Evolutionary conservation across 2,329 filamentous ascomycete genomes (phyloP).

Genomic region (Calonectria hawksworthii): DNA sequence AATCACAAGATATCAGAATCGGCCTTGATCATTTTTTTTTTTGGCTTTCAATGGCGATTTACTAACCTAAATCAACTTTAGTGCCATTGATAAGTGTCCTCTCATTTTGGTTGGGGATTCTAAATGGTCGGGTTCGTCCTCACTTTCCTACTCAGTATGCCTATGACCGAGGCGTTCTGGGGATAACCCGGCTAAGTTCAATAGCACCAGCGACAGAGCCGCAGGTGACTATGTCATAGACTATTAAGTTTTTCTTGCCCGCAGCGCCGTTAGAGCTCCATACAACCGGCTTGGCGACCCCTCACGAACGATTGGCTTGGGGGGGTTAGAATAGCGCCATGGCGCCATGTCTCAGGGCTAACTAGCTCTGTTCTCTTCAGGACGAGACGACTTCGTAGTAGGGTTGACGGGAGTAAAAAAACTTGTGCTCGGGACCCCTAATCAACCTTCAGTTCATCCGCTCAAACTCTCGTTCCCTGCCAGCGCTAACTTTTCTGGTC

Average conservation of each 20-base stretch:
- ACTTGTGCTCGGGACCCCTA: background rate
- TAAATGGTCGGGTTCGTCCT: background rate
- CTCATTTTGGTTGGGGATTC: background rate
- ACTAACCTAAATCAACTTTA: background rate
- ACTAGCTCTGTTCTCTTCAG: background rate
- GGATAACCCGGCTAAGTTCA: background rate
- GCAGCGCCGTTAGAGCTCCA: background rate
- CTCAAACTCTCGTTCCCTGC: background rate
- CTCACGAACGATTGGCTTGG: background rate
- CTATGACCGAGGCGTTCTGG: background rate
- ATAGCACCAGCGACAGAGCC: background rate
- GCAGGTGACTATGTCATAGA: background rate
- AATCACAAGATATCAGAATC: background rate
- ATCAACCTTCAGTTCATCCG: background rate
- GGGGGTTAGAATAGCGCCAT: background rate
- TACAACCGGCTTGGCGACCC: background rate
- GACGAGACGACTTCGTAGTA: background rate
- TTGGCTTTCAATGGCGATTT: background rate
- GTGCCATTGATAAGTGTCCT: background rate
- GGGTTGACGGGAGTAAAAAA: background rate
- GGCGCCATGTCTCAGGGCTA: background rate
- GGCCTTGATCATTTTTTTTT: background rate
- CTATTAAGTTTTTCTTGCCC: background rate
- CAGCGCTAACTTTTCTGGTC: background rate
- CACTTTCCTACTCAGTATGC: background rate